A percentile compares a stretch with the other conserved stretches of the same genome.
Evolutionary conservation across 306 rosid genomes (phyloP).

Genomic region (Casuarina cunninghamiana): DNA sequence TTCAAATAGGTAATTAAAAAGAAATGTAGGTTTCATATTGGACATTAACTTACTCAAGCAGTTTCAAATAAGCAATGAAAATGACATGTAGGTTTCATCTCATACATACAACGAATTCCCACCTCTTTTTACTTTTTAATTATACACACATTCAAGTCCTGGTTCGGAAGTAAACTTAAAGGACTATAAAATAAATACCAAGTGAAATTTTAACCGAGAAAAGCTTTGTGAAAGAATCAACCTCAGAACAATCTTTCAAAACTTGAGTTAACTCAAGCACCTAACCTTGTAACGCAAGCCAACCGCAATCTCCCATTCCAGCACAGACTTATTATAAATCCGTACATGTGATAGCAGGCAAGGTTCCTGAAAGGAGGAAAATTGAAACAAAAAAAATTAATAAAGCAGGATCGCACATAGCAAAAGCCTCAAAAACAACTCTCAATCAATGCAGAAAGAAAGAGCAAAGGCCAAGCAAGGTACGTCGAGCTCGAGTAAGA

Average conservation of each 20-base stretch:
- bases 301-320: slow-evolving; percentile 93
- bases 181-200: not conserved
- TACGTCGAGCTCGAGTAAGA: slow-evolving; percentile 80
- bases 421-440: not conserved
- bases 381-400: not conserved
- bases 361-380: slow-evolving; percentile 59
- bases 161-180: not conserved
- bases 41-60: not conserved
- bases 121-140: not conserved
- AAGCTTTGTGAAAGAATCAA: not conserved
- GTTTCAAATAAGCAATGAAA: not conserved
- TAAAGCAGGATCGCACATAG: too few species aligned
- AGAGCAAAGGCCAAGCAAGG: not conserved
- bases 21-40: not conserved
- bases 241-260: not conserved
- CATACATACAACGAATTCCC: not conserved
- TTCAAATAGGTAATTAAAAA: not conserved
- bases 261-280: slow-evolving; percentile 17
- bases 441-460: not conserved
- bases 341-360: slow-evolving; percentile 81
- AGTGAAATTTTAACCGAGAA: not conserved
- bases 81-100: not conserved
- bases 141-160: not conserved
- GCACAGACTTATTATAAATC: slow-evolving; percentile 90
- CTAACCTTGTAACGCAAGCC: slow-evolving; percentile 94